These are phyloP conservation scores for Salvia rosmarinus DNA, from an alignment of 257 asterid species.

Conservation along the genomic window DNA sequence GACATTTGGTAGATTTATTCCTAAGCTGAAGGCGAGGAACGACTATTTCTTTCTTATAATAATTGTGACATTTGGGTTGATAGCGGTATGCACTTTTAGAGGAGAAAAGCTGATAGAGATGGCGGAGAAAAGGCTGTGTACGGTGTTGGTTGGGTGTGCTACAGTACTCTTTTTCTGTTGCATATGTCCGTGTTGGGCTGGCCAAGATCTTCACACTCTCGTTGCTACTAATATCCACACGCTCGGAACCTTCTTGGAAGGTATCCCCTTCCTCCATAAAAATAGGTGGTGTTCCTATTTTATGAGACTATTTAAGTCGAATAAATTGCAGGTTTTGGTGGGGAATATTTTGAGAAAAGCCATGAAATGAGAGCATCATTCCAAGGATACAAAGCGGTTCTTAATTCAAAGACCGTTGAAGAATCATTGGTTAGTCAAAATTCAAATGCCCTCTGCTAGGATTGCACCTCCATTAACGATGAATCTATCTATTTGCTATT, in stretches of 20 bases:
- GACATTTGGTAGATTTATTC: constrained; percentile 66
- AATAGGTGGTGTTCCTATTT: too few species aligned
- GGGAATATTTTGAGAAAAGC: constrained; percentile 43
- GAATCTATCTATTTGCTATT: too few species aligned
- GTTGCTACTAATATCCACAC: constrained; percentile 52
- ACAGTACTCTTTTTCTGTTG: constrained; percentile 45
- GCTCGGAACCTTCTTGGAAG: constrained; percentile 61
- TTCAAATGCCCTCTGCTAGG: not conserved
- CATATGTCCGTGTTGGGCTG: constrained; percentile 83
- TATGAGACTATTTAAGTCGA: too few species aligned
- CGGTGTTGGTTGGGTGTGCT: constrained; percentile 46
- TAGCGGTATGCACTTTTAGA: constrained; percentile 61
- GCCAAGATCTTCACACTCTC: constrained; percentile 69
- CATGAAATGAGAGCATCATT: constrained; percentile 28
- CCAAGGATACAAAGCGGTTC: constrained; percentile 43
- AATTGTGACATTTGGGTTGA: constrained; percentile 61
- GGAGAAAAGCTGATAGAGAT: constrained; percentile 51
- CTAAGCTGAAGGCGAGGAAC: constrained; percentile 67
- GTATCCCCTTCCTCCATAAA: too few species aligned
- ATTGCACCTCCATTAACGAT: too few species aligned
- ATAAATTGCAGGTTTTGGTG: constrained; percentile 61
- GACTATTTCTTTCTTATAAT: constrained; percentile 71
- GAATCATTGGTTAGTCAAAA: constrained; percentile 59
- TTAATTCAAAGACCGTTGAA: constrained; percentile 57
- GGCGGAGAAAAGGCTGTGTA: constrained; percentile 53